Evolutionary conservation across 805 yeast species (phyloP).

Genomic region (Lipomyces yamadae): DNA sequence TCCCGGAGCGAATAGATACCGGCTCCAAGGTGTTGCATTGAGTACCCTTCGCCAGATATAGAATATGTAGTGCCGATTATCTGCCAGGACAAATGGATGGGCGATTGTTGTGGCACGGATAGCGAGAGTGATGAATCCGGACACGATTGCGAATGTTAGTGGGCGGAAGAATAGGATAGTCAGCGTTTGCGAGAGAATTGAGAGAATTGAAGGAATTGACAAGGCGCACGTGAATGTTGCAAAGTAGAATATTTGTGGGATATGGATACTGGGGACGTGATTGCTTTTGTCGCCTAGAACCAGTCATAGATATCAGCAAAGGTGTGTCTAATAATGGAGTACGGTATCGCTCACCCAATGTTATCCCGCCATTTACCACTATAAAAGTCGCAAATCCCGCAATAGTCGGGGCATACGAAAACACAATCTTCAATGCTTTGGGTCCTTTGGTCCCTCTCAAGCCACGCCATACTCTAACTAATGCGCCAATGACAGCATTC

Average conservation of each 20-base stretch:
- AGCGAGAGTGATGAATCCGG: slow-evolving; percentile 49
- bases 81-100: slow-evolving; percentile 92
- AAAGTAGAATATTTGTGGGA: slow-evolving; percentile 84
- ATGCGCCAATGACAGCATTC: slow-evolving; percentile 6
- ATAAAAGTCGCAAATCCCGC: slow-evolving; percentile 61
- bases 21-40: slow-evolving; percentile 53
- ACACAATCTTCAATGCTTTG: not conserved
- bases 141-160: slow-evolving; percentile 5
- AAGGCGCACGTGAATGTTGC: slow-evolving; percentile 64
- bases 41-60: slow-evolving; percentile 77
- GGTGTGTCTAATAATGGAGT: not conserved
- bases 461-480: slow-evolving; percentile 7
- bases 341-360: slow-evolving; percentile 50
- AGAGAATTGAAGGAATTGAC: slow-evolving; percentile 76
- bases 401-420: slow-evolving; percentile 20
- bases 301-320: not conserved
- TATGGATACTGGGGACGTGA: slow-evolving; percentile 71
- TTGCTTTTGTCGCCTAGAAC: slow-evolving; percentile 79
- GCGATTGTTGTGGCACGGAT: slow-evolving; percentile 68
- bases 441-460: slow-evolving; percentile 5
- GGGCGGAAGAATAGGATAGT: slow-evolving; percentile 3
- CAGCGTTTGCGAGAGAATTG: slow-evolving; percentile 39
- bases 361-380: slow-evolving; percentile 74
- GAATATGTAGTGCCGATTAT: slow-evolving; percentile 91
- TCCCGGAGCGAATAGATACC: slow-evolving; percentile 61